These are phyloP conservation scores for Trichoderma koningii DNA, from an alignment of 2,329 filamentous ascomycete genomes.

Conservation along the genomic window DNA sequence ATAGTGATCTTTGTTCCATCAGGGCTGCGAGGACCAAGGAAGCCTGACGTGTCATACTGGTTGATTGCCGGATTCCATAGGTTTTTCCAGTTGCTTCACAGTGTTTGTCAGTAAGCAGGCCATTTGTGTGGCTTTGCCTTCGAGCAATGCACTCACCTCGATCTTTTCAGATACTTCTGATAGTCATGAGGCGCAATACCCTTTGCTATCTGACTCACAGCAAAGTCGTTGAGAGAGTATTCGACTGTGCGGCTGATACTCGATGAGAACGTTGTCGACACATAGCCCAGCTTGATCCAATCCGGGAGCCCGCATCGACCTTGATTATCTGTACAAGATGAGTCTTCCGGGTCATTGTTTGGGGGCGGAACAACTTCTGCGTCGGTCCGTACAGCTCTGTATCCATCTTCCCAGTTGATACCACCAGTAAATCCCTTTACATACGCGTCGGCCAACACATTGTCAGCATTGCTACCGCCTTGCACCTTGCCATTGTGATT, in stretches of 20 bases:
- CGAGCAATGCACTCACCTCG: conserved; percentile 1
- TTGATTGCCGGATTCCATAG: conserved; percentile 54
- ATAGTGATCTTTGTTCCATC: conserved; percentile 21
- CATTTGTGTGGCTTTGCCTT: background rate
- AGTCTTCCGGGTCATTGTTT: conserved; percentile 51
- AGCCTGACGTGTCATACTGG: conserved; percentile 43
- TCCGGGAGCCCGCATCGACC: conserved; percentile 61
- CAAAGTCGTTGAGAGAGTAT: conserved; percentile 62
- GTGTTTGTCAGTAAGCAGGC: background rate
- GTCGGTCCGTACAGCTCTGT: conserved; percentile 56
- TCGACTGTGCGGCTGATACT: conserved; percentile 58
- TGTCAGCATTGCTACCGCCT: conserved; percentile 62
- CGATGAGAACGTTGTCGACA: conserved; percentile 54
- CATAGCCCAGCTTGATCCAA: conserved; percentile 59
- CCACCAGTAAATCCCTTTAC: conserved; percentile 50
- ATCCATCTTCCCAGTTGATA: conserved; percentile 58
- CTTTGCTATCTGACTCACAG: conserved; percentile 41
- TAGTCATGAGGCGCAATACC: conserved; percentile 53
- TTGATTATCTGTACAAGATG: conserved; percentile 53
- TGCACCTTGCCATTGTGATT: conserved; percentile 61
- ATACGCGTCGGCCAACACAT: conserved; percentile 62
- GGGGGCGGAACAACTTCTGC: conserved; percentile 57
- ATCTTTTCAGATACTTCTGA: conserved; percentile 48
- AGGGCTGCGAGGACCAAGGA: conserved; percentile 18
- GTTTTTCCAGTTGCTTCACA: conserved; percentile 55